Base-by-base conservation (phyloP, 371 early-diverging fungal genomes). In the Lichtheimia corymbifera region DNA sequence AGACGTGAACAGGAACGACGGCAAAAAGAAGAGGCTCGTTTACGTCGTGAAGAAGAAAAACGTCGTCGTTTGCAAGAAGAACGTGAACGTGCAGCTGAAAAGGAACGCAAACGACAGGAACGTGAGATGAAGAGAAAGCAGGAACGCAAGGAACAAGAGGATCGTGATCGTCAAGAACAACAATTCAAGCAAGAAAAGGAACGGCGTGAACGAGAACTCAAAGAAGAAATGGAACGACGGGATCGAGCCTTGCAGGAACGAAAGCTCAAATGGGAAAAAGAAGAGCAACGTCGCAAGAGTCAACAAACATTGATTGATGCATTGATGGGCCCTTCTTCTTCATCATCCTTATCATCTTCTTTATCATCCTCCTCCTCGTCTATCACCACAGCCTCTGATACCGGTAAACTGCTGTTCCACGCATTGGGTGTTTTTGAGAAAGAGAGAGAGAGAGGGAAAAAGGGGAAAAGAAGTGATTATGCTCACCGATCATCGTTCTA, bases 1-100 rank as follows among this genome's bases (percentile, higher is more conserved):
- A 57, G 59, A 20, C 63, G 64, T 53, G 73, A 75, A 40, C 65
- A 73, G 61, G 62, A 59, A 53, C 69, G 64, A 24, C 66, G 67
- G 63, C 76, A 66, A 49, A 88, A 83, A 57, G 84, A 82, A 62
- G 77, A 76, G 44, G 66, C 74, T 28, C 67, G 77, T 40, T 70
- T 73, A 56, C 74, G 75, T 53, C 88, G 88, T 45, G 83, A 81
- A 55, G 84, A 86, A 25, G 77, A 79, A 50, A 73, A 79, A 45
- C 70, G 79, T 49, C 71, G 68, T 47, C 77, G 83, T 35, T 65
- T 76, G 35, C 85, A 88, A 62, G 82, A 83, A 45, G 84, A 84
- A 22, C 80, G 77, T 43, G 74, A 71, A 27, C 72, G 77, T 28
- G 82, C 83, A 54, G 79, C 78, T 20, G 83, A 83, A 63, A 81